Evolutionary conservation across 2,329 filamentous ascomycete genomes (phyloP).

Genomic region (Ophiostoma sp.): DNA sequence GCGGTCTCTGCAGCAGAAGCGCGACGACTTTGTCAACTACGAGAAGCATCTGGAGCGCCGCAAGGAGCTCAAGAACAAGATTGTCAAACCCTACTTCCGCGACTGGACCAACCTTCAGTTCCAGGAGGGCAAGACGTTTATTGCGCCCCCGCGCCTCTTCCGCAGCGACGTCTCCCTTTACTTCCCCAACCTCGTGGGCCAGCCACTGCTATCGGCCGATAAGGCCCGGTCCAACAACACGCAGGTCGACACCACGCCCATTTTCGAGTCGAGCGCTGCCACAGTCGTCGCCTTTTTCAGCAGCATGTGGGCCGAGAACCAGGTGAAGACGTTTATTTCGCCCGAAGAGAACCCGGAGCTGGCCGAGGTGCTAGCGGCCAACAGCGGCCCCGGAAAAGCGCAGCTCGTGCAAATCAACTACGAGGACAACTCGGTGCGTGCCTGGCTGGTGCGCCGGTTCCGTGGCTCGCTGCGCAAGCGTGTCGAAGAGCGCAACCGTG

Average conservation of each 20-base stretch:
- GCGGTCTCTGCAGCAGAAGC: constrained; percentile 66
- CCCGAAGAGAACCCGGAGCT: constrained; percentile 68
- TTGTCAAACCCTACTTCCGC: constrained; percentile 88
- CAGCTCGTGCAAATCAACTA: constrained; percentile 87
- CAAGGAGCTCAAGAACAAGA: constrained; percentile 74
- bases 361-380: constrained; percentile 57
- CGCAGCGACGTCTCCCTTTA: constrained; percentile 78
- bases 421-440: constrained; percentile 75
- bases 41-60: constrained; percentile 79
- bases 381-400: constrained; percentile 43
- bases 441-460: constrained; percentile 59
- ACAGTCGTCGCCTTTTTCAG: constrained; percentile 80
- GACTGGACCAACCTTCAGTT: constrained; percentile 85
- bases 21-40: constrained; percentile 80
- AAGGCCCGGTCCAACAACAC: constrained; percentile 49
- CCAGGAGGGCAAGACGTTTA: constrained; percentile 89
- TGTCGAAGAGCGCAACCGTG: constrained; percentile 55
- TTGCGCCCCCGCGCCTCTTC: constrained; percentile 82
- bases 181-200: constrained; percentile 88
- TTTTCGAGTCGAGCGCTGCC: constrained; percentile 57
- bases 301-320: constrained; percentile 80
- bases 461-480: constrained; percentile 53
- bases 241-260: constrained; percentile 75
- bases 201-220: constrained; percentile 65
- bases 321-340: constrained; percentile 71